Percentiles rank a stretch among this genome's conserved stretches.
These are phyloP conservation scores for Diaporthe batatas DNA, from an alignment of 2,329 filamentous ascomycete genomes.

Conservation along the genomic window DNA sequence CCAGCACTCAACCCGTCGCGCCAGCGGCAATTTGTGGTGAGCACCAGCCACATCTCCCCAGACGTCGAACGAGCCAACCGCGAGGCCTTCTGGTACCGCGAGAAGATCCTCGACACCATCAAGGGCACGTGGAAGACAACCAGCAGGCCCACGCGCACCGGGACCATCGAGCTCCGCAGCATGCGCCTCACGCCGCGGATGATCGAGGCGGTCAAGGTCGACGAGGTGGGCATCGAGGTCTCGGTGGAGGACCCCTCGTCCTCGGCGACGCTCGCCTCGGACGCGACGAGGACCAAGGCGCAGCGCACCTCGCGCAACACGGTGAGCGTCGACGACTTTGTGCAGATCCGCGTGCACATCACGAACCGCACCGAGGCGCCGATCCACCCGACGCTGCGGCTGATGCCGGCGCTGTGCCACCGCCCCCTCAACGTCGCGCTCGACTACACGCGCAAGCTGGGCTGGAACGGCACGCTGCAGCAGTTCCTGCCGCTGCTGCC, in stretches of 20 bases:
- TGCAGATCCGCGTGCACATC: slow-evolving; percentile 78
- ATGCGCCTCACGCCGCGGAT: slow-evolving; percentile 81
- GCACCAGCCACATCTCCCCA: slow-evolving; percentile 81
- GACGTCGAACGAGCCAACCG: slow-evolving; percentile 82
- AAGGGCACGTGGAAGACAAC: slow-evolving; percentile 78
- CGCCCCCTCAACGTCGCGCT: slow-evolving; percentile 79
- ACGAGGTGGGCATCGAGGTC: slow-evolving; percentile 80
- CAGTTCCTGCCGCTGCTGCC: slow-evolving; percentile 75
- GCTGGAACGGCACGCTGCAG: slow-evolving; percentile 88
- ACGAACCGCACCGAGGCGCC: slow-evolving; percentile 78
- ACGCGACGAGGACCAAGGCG: slow-evolving; percentile 41
- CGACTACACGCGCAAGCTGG: slow-evolving; percentile 84
- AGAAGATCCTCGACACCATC: slow-evolving; percentile 80
- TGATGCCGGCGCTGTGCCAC: slow-evolving; percentile 82
- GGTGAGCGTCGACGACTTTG: slow-evolving; percentile 71
- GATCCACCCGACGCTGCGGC: slow-evolving; percentile 78
- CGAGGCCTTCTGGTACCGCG: slow-evolving; percentile 93
- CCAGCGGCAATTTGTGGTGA: slow-evolving; percentile 94
- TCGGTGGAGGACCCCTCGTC: slow-evolving; percentile 58
- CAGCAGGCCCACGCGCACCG: slow-evolving; percentile 66
- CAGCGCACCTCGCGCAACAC: slow-evolving; percentile 44
- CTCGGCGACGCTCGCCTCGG: slow-evolving; percentile 32
- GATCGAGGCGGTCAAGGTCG: slow-evolving; percentile 85
- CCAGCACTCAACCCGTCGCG: slow-evolving; percentile 84
- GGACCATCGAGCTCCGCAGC: slow-evolving; percentile 81